Evolutionary conservation across 306 rosid genomes (phyloP).

Genomic region (Chamaecrista fasciculata): DNA sequence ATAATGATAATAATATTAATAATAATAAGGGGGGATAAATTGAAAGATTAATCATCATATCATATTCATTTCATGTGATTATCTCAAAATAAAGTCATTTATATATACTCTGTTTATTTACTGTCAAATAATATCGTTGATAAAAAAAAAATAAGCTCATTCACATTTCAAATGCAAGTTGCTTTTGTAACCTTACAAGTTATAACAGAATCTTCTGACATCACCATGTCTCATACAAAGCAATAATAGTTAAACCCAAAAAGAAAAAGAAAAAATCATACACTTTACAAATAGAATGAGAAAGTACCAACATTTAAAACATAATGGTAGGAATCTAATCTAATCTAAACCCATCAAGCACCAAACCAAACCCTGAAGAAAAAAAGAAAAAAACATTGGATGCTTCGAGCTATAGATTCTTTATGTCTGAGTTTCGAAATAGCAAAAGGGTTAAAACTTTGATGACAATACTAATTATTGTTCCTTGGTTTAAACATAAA

Average conservation of each 20-base stretch:
- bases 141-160: neutral
- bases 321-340: neutral
- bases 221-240: neutral
- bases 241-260: neutral
- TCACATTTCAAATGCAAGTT: neutral
- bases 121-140: no score
- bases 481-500: neutral
- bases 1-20: no score
- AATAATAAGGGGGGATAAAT: neutral
- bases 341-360: neutral
- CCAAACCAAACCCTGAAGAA: no score
- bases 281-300: neutral
- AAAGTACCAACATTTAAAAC: neutral
- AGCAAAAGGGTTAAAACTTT: neutral
- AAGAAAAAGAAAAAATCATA: neutral
- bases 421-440: neutral
- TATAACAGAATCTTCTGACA: neutral
- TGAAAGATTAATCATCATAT: neutral
- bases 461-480: neutral
- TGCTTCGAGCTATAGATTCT: neutral
- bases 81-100: neutral
- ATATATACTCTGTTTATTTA: no score
- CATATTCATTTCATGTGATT: neutral
- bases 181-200: no score
- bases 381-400: neutral